These are phyloP conservation scores for Trichoderma atrobrunneum DNA, from an alignment of 2,329 filamentous ascomycete genomes.

Conservation along the genomic window DNA sequence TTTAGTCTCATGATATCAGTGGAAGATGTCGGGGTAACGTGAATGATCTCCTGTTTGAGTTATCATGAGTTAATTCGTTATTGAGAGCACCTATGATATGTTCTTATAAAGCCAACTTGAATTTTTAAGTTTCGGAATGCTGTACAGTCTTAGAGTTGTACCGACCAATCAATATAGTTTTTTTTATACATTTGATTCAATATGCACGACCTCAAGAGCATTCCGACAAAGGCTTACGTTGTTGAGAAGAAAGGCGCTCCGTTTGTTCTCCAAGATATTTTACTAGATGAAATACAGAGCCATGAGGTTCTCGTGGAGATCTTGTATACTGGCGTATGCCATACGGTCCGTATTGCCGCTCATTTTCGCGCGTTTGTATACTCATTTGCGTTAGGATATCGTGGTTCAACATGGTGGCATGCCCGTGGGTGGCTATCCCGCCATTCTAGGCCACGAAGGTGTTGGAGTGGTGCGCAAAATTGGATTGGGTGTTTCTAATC, in stretches of 20 bases:
- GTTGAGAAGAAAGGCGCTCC: background rate
- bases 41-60: background rate
- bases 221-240: background rate
- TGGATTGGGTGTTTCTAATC: background rate
- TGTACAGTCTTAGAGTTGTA: background rate
- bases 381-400: background rate
- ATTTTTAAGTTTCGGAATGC: background rate
- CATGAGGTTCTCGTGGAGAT: background rate
- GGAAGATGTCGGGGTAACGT: background rate
- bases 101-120: background rate
- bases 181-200: background rate
- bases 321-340: background rate
- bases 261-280: background rate
- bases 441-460: background rate
- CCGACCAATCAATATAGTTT: background rate
- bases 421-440: background rate
- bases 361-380: background rate
- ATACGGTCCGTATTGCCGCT: background rate
- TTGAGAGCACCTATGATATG: background rate
- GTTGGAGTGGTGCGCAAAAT: background rate
- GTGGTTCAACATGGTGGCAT: background rate
- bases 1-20: background rate
- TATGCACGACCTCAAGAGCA: background rate
- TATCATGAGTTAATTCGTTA: background rate
- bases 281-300: background rate